Evolutionary conservation across 1,139 yeast species (phyloP).

Genomic region (Blastobotrys ciferrii): DNA sequence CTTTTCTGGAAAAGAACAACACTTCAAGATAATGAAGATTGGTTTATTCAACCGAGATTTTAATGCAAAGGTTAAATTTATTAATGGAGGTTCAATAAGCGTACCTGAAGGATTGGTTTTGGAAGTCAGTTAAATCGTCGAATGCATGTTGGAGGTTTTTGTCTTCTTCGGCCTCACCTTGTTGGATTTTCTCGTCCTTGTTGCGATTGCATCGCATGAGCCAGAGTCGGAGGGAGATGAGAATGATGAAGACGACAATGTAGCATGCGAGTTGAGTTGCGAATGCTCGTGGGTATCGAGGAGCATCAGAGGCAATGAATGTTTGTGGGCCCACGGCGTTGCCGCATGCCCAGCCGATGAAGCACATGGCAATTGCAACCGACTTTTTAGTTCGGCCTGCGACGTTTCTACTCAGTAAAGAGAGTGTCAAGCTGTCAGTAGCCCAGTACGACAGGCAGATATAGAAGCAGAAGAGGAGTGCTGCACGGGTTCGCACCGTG

Average conservation of each 20-base stretch:
- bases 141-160: slow-evolving; percentile 37
- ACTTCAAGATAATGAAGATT: too few species aligned
- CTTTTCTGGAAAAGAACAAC: too few species aligned
- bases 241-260: slow-evolving; percentile 43
- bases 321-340: slow-evolving; percentile 72
- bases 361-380: slow-evolving; percentile 56
- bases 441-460: slow-evolving; percentile 32
- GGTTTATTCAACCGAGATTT: too few species aligned
- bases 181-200: slow-evolving; percentile 34
- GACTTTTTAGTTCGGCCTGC: slow-evolving; percentile 72
- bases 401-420: slow-evolving; percentile 48
- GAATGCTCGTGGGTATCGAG: slow-evolving; percentile 39
- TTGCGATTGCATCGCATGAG: slow-evolving; percentile 32
- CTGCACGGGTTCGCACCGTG: slow-evolving; percentile 12
- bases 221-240: slow-evolving; percentile 9
- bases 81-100: too few species aligned
- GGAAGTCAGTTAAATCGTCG: slow-evolving; percentile 60
- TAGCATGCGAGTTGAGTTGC: slow-evolving; percentile 41
- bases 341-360: slow-evolving; percentile 66
- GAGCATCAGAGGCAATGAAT: slow-evolving; percentile 53
- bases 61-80: too few species aligned
- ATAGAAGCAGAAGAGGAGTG: slow-evolving; percentile 16
- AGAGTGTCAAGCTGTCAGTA: slow-evolving; percentile 36
- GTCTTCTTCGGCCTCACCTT: slow-evolving; percentile 10
- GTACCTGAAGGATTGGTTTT: slow-evolving; percentile 61